These are phyloP conservation scores for Biancaea sappan DNA, from an alignment of 306 rosid species.

Conservation along the genomic window DNA sequence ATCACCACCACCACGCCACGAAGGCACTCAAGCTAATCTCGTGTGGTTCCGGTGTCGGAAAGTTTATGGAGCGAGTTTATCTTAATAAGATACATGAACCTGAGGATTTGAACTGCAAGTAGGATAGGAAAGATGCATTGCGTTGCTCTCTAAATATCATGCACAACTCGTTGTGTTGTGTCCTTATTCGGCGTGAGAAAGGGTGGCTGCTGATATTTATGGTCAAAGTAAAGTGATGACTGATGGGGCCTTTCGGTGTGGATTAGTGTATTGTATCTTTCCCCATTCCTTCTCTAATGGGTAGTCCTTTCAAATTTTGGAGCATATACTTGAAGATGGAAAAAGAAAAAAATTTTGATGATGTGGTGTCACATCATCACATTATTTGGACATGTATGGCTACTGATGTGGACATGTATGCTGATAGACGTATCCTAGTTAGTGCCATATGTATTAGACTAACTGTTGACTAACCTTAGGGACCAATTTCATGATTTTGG, in stretches of 20 bases:
- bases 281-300: neutral
- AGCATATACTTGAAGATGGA: too few species aligned
- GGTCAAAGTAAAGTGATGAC: conserved; percentile 59
- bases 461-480: too few species aligned
- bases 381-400: too few species aligned
- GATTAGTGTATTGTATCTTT: conserved; percentile 33
- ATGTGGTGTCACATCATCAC: too few species aligned
- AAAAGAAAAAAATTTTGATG: too few species aligned
- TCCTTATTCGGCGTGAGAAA: neutral
- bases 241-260: conserved; percentile 66
- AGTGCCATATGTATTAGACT: too few species aligned
- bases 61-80: conserved; percentile 67
- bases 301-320: conserved; percentile 10
- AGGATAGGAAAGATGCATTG: conserved; percentile 38
- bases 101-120: conserved; percentile 66
- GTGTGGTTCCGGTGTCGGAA: conserved; percentile 24
- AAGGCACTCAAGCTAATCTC: conserved; percentile 39
- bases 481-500: too few species aligned
- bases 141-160: neutral
- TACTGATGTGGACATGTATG: too few species aligned
- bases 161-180: too few species aligned
- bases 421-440: too few species aligned
- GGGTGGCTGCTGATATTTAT: conserved; percentile 49
- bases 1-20: conserved; percentile 40
- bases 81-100: conserved; percentile 88